Conservation (phyloP, 2,329 filamentous ascomycete genomes). For the Ophiostoma triangulosporum region DNA sequence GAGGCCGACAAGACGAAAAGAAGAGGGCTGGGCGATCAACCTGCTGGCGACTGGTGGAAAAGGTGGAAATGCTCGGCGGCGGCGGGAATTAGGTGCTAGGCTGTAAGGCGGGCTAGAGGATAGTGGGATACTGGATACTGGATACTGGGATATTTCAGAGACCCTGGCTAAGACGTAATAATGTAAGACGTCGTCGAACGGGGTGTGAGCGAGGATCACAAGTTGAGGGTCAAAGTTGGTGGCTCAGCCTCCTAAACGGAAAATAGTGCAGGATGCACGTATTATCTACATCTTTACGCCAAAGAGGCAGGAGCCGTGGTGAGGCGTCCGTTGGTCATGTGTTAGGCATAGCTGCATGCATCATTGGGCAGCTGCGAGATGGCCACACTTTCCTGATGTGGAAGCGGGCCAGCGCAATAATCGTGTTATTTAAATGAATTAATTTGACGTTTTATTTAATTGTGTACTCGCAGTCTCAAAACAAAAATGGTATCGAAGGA, state of each 20-base stretch:
- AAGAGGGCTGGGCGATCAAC: conserved; percentile 4
- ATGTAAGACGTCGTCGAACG: too few relatives aligned
- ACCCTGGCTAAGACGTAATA: background rate
- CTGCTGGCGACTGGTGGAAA: conserved; percentile 4
- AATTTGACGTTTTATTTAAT: background rate
- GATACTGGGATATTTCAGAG: background rate
- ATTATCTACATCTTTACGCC: too few relatives aligned
- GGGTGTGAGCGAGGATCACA: too few relatives aligned
- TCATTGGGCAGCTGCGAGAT: background rate
- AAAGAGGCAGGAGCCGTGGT: too few relatives aligned
- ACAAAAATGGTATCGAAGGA: background rate
- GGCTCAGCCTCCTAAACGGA: too few relatives aligned
- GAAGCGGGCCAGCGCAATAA: background rate
- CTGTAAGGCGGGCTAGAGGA: conserved; percentile 1
- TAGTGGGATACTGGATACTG: background rate
- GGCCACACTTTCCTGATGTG: background rate
- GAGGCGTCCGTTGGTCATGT: too few relatives aligned
- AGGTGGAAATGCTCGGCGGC: conserved; percentile 10
- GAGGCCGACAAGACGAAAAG: background rate
- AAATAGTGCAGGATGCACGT: too few relatives aligned
- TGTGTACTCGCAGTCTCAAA: background rate
- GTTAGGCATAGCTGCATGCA: too few relatives aligned
- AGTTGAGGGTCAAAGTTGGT: too few relatives aligned
- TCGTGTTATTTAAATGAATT: background rate
- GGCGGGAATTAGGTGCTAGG: conserved; percentile 8